A percentile compares a stretch with the other conserved stretches of the same genome.
phyloP scores from a whole-genome alignment of 2,329 filamentous ascomycete genomes.

The Amesomyces nigricolor region DNA sequence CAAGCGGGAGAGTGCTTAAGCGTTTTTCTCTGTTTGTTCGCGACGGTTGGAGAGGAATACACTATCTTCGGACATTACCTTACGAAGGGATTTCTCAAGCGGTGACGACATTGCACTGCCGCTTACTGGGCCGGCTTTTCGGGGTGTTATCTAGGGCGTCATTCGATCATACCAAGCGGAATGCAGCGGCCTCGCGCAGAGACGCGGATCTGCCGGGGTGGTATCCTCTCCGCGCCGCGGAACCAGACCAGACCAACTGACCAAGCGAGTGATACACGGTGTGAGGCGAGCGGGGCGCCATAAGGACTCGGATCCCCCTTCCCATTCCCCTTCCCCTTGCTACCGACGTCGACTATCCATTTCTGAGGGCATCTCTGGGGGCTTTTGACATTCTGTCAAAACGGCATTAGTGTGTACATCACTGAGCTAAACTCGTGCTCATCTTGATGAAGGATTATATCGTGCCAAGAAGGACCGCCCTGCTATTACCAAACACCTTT shows the following conservation, averaged over 20 bases:
- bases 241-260: neutral
- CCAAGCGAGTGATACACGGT: constrained; percentile 7
- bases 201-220: constrained; percentile 19
- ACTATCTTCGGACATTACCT: constrained; percentile 24
- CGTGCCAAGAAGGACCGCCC: constrained; percentile 51
- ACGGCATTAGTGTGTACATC: constrained; percentile 58
- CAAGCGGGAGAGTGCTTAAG: constrained; percentile 42
- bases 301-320: neutral
- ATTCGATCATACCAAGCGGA: constrained; percentile 24
- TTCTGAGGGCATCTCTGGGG: constrained; percentile 1
- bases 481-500: constrained; percentile 55
- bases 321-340: neutral
- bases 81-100: constrained; percentile 24
- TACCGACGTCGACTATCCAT: neutral
- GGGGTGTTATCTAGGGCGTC: constrained; percentile 29
- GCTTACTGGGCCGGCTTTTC: constrained; percentile 25
- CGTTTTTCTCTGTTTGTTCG: constrained; percentile 18
- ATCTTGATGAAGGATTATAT: constrained; percentile 51
- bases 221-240: constrained; percentile 4
- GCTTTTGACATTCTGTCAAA: neutral
- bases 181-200: constrained; percentile 23
- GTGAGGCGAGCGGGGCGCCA: neutral
- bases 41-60: constrained; percentile 15
- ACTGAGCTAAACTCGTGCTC: constrained; percentile 46
- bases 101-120: constrained; percentile 19